These are phyloP conservation scores for Leavenworthia alabamica DNA, from an alignment of 345 rosid species.

Conservation along the genomic window DNA sequence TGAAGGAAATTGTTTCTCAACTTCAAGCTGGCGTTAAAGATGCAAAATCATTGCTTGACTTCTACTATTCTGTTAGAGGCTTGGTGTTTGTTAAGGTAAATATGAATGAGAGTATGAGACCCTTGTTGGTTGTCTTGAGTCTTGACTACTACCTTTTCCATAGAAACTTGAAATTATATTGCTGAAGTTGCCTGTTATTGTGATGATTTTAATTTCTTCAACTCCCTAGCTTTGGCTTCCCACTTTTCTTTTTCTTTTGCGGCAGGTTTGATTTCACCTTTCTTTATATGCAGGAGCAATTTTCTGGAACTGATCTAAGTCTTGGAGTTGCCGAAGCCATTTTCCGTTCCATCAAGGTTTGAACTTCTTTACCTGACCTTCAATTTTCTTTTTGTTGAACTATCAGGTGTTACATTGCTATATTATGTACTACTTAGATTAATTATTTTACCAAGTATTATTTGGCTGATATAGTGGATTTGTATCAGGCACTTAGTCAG, in stretches of 20 bases:
- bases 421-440: background rate
- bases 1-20: conserved; percentile 53
- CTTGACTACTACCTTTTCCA: background rate
- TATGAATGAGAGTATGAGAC: conserved; percentile 12
- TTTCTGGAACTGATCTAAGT: conserved; percentile 47
- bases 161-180: too few relatives aligned
- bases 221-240: background rate
- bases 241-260: background rate
- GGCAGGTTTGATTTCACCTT: conserved; percentile 1
- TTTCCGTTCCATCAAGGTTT: conserved; percentile 81
- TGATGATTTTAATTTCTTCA: background rate
- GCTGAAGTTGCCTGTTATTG: background rate
- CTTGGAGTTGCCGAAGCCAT: conserved; percentile 67
- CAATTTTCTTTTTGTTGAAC: background rate
- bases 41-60: conserved; percentile 71
- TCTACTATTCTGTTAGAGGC: conserved; percentile 64
- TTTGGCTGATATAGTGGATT: conserved; percentile 24
- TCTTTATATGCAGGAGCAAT: conserved; percentile 49
- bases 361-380: conserved; percentile 23
- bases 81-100: conserved; percentile 80
- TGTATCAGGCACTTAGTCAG: conserved; percentile 78
- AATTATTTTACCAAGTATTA: background rate
- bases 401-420: conserved; percentile 9
- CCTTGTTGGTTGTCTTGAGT: background rate
- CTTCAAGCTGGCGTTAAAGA: conserved; percentile 55